phyloP scores from a whole-genome alignment of 257 asterid species.

The Rauvolfia tetraphylla region DNA sequence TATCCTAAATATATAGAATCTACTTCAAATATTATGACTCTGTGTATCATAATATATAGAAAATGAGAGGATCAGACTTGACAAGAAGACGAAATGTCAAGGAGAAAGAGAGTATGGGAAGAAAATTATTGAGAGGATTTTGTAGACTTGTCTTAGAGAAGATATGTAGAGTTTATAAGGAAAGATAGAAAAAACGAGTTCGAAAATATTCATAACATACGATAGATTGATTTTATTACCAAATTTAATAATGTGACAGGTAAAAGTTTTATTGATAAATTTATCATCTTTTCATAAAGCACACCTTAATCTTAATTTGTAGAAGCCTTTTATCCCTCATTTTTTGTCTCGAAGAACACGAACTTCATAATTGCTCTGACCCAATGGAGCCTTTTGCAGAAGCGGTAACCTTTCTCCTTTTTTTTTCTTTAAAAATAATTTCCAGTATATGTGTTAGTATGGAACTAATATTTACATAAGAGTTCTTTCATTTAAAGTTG shows the following conservation, averaged over 20 bases:
- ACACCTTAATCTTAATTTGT: too few relatives aligned
- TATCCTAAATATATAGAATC: too few relatives aligned
- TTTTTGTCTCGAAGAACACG: background rate
- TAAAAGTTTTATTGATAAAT: background rate
- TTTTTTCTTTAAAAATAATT: background rate
- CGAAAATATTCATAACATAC: background rate
- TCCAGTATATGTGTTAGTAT: too few relatives aligned
- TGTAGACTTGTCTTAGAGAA: too few relatives aligned
- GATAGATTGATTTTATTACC: constrained; percentile 1
- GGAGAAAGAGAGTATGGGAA: too few relatives aligned
- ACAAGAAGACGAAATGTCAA: too few relatives aligned
- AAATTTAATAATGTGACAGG: background rate
- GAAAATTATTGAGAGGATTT: too few relatives aligned
- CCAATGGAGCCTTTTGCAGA: constrained; percentile 15
- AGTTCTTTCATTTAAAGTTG: too few relatives aligned
- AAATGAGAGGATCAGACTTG: too few relatives aligned
- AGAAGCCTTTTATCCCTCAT: background rate
- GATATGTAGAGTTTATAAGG: background rate
- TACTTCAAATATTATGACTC: too few relatives aligned
- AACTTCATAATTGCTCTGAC: background rate
- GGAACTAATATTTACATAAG: too few relatives aligned
- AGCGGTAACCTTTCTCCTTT: background rate
- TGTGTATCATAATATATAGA: too few relatives aligned
- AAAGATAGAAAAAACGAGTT: background rate
- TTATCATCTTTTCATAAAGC: background rate